Evolutionary conservation across 441 rosid species (phyloP), one percentile per base, ranked within the genome.

Genomic region (Pelargonium hybrid): DNA sequence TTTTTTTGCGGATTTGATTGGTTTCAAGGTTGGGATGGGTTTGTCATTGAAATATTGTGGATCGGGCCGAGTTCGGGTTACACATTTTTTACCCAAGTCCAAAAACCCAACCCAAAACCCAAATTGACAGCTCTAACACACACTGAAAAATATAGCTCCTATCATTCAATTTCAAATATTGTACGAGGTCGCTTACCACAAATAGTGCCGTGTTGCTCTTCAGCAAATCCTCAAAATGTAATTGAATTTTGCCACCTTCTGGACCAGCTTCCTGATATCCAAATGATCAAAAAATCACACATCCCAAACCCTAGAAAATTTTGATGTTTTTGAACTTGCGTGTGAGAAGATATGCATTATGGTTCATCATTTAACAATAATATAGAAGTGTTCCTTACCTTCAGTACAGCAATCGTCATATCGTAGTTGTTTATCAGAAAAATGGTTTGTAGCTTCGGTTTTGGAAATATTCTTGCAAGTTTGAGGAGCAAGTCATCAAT

Each of bases 361-460:
- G 7, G 43, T 8, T 20, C 63, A 57, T 57, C 14, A 18, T 20
- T 15, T 18, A 20, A 57, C 26, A 20, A 61, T 61, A 61, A 23
- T 13, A 45, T 10, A 69, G 65, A 11, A 47, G 20, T 50, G 4
- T 31, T 73, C 61, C 71, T 72, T 83, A 87, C 95, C 95, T 89
- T 89, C 67, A 89, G 80, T 5, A 95, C 96, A 31, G 98, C 84
- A 71, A 92, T 92, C 26, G 96, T 90, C 99, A 95, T 89, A 71
- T 95, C 99, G 47, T 92, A 90, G 82, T 95, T 95, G 85, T 95
- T 95, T 66, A 92, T 88, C 70, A 95, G 92, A 80, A 95, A 95
- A 80, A 92, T 96, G 67, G 82, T 90, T 75, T 90, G 96, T 54
- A 72, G 89, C 78, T 92, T 95, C 47, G 90, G 82, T 75, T 73